Evolutionary conservation across 2,329 filamentous ascomycete species (phyloP).

Genomic region (Teratosphaeria pseudoeucalypti): DNA sequence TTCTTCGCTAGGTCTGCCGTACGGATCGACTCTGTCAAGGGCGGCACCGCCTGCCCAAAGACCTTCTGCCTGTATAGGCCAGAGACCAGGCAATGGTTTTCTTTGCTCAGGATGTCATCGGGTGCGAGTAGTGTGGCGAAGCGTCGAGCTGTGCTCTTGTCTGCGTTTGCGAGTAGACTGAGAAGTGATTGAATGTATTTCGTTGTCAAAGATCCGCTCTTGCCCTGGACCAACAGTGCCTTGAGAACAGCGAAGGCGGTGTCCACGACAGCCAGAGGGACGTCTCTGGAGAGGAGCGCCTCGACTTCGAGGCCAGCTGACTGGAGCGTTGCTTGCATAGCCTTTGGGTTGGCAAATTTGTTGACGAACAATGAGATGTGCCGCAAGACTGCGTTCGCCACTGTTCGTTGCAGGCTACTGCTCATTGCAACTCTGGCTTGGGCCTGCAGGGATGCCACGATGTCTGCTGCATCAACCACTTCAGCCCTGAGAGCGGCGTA

Average conservation of each 20-base stretch:
- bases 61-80: conserved; percentile 54
- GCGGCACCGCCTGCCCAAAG: conserved; percentile 50
- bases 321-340: conserved; percentile 27
- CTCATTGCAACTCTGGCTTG: conserved; percentile 13
- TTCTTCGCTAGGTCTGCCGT: conserved; percentile 37
- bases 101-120: conserved; percentile 50
- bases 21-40: conserved; percentile 43
- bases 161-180: conserved; percentile 38
- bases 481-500: conserved; percentile 23
- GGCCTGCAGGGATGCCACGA: conserved; percentile 15
- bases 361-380: conserved; percentile 39
- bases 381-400: conserved; percentile 24
- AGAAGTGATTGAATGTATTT: conserved; percentile 38
- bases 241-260: conserved; percentile 53
- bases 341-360: conserved; percentile 35
- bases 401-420: not conserved
- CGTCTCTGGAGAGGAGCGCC: conserved; percentile 26
- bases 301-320: conserved; percentile 25
- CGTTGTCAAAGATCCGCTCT: conserved; percentile 35
- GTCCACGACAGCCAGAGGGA: conserved; percentile 35
- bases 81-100: conserved; percentile 52
- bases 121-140: conserved; percentile 51
- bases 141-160: conserved; percentile 38
- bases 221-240: conserved; percentile 46
- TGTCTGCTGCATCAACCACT: conserved; percentile 18